Percentiles rank a stretch among this genome's conserved stretches.
Conservation (phyloP, 2,329 filamentous ascomycete species). For the Aspergillus alliaceus region DNA sequence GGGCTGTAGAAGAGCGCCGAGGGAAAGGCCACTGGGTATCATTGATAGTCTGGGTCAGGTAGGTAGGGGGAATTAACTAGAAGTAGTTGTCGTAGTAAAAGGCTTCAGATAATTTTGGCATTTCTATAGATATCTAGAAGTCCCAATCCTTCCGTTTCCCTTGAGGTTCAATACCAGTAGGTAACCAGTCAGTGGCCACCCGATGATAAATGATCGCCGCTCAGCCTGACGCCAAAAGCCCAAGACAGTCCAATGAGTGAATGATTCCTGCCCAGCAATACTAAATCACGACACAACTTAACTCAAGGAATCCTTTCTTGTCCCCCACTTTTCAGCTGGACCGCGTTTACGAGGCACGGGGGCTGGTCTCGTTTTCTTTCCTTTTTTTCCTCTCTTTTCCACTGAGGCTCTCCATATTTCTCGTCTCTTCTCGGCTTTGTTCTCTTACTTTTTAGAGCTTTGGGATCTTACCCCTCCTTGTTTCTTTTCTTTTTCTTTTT, state of each 20-base stretch:
- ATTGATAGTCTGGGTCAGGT: neutral
- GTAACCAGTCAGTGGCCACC: no score
- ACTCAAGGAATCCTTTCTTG: no score
- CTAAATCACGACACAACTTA: no score
- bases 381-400: conserved; percentile 6
- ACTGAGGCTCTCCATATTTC: neutral
- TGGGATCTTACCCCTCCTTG: no score
- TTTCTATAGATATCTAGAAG: no score
- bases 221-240: neutral
- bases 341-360: conserved; percentile 15
- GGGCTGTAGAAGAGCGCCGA: neutral
- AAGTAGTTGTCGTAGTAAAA: neutral
- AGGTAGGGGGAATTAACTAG: no score
- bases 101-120: no score
- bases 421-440: neutral
- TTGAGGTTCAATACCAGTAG: no score
- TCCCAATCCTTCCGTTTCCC: no score
- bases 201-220: neutral
- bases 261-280: neutral
- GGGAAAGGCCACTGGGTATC: neutral
- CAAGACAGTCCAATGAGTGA: neutral
- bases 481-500: conserved; percentile 1
- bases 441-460: no score
- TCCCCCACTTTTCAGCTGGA: conserved; percentile 21
- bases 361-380: conserved; percentile 5